Evolutionary conservation across 768 basidiomycete genomes (phyloP).

Genomic region (Scleroderma citrinum): DNA sequence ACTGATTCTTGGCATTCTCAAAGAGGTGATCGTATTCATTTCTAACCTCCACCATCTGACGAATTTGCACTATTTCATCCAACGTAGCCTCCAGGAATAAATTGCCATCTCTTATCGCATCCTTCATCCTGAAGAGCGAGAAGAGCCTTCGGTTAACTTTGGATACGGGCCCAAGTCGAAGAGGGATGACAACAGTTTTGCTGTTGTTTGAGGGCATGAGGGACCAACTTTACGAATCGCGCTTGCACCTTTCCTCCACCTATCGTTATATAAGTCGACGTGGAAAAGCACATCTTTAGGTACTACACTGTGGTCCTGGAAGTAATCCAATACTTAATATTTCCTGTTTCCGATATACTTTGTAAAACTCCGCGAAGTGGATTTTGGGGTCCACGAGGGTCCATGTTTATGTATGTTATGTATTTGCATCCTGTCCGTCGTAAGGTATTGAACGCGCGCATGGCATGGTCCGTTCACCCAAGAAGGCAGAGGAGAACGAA

Average conservation of each 20-base stretch:
- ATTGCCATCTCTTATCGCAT: not conserved
- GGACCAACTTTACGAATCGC: not conserved
- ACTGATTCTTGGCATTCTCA: not conserved
- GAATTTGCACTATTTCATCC: slow-evolving; percentile 8
- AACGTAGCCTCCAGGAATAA: slow-evolving; percentile 7
- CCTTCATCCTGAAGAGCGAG: not conserved
- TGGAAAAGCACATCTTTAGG: slow-evolving; percentile 7
- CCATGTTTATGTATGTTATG: slow-evolving; percentile 10
- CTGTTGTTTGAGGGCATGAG: slow-evolving; percentile 7
- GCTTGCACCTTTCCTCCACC: not conserved
- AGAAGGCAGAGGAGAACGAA: not conserved
- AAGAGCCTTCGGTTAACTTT: not conserved
- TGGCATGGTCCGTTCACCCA: too few relatives aligned
- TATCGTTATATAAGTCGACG: slow-evolving; percentile 1
- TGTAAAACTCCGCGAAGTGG: not conserved
- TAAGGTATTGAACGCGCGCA: too few relatives aligned
- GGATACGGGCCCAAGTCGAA: slow-evolving; percentile 1
- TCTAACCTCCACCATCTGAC: not conserved
- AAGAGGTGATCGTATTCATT: not conserved
- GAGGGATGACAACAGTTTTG: slow-evolving; percentile 1
- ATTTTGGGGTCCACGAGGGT: not conserved
- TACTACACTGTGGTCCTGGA: slow-evolving; percentile 11
- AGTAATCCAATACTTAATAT: too few relatives aligned
- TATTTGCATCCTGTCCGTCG: not conserved
- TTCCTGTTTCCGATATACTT: too few relatives aligned